A percentile compares a stretch with the other conserved stretches of the same genome.
These are phyloP conservation scores for Pelargonium australe DNA, from an alignment of 441 rosid species.

Conservation along the genomic window DNA sequence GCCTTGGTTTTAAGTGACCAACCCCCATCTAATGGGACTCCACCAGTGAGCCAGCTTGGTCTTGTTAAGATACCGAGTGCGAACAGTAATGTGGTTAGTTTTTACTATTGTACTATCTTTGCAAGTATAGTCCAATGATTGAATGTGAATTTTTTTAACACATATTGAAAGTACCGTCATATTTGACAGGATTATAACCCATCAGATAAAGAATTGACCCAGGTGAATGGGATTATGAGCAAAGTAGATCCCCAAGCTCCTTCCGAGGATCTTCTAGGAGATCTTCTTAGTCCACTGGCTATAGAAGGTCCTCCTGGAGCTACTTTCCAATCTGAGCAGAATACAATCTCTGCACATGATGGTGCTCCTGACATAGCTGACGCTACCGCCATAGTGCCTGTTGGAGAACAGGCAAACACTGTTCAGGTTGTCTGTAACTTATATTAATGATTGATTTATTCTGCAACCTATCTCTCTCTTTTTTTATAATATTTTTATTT, in stretches of 20 bases:
- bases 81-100: conserved; percentile 47
- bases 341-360: conserved; percentile 35
- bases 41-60: conserved; percentile 47
- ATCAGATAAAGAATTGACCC: conserved; percentile 37
- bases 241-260: conserved; percentile 49
- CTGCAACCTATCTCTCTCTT: no score
- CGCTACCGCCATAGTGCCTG: conserved; percentile 81
- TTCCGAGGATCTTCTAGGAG: conserved; percentile 72
- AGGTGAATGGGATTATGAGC: conserved; percentile 55
- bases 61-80: conserved; percentile 69
- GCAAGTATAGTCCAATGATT: background rate
- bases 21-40: conserved; percentile 55
- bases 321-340: conserved; percentile 40
- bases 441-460: no score
- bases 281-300: conserved; percentile 74
- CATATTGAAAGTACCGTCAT: no score
- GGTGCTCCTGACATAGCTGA: conserved; percentile 39
- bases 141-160: background rate
- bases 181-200: conserved; percentile 47
- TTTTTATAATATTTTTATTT: no score
- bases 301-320: conserved; percentile 78
- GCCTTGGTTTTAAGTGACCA: conserved; percentile 90
- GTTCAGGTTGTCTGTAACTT: conserved; percentile 45
- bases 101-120: conserved; percentile 16
- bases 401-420: conserved; percentile 55